phyloP scores from a whole-genome alignment of 148 eudicot species.

The Rhododendron ferrugineum region DNA sequence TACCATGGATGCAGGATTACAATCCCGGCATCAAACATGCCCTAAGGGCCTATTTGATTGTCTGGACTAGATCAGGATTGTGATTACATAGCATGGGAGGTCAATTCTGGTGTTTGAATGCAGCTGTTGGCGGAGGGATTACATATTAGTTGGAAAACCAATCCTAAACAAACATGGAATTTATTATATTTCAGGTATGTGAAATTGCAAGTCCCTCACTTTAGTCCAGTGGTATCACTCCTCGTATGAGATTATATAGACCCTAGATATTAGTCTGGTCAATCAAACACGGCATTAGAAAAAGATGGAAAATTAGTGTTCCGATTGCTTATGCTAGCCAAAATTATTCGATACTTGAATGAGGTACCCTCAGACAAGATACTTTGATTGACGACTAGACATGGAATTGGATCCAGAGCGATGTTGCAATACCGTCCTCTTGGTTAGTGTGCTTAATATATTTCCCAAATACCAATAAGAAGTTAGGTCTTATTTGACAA shows the following conservation, averaged over 20 bases:
- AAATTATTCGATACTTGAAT: neutral
- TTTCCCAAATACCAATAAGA: neutral
- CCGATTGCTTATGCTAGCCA: neutral
- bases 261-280: neutral
- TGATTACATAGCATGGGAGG: neutral
- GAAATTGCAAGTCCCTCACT: neutral
- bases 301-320: neutral
- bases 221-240: neutral
- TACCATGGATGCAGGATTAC: too few species aligned
- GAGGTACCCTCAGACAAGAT: neutral
- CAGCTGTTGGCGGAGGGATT: too few species aligned
- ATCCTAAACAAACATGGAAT: neutral
- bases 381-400: neutral
- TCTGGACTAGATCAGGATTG: neutral
- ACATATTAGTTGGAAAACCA: neutral
- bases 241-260: neutral
- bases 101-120: too few species aligned
- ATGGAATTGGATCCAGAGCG: neutral
- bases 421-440: neutral
- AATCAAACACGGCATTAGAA: neutral
- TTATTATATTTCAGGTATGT: neutral
- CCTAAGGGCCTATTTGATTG: neutral
- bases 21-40: too few species aligned
- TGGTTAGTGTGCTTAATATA: neutral
- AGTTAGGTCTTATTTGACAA: neutral